Evolutionary conservation across 2,329 filamentous ascomycete species (phyloP).

Genomic region (Ramularia collo-cygni): DNA sequence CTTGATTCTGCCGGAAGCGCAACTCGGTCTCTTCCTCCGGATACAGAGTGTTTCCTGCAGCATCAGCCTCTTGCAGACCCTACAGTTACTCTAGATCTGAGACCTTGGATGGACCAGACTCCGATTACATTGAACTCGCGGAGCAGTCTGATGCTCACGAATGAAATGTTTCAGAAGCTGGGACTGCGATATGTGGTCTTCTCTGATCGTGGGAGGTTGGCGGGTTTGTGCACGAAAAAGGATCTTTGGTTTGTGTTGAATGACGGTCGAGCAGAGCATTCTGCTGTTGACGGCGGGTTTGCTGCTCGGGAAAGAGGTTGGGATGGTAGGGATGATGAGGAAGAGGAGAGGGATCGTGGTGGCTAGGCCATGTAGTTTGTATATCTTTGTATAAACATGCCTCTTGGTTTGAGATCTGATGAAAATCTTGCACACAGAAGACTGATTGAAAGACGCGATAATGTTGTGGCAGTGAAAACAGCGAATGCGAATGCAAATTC

Average conservation of each 20-base stretch:
- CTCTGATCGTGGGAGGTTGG: conserved; percentile 69
- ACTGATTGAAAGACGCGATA: no score
- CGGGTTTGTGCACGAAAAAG: conserved; percentile 91
- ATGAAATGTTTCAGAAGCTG: conserved; percentile 90
- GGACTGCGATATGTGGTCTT: conserved; percentile 88
- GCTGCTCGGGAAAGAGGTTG: no score
- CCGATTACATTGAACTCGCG: conserved; percentile 80
- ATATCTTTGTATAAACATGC: no score
- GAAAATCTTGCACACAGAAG: no score
- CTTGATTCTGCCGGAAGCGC: conserved; percentile 55
- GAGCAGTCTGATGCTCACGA: conserved; percentile 72
- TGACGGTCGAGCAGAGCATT: conserved; percentile 48
- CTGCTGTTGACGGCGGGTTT: neutral
- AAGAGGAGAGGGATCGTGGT: no score
- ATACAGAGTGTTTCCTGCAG: conserved; percentile 76
- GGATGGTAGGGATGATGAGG: no score
- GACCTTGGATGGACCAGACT: conserved; percentile 98
- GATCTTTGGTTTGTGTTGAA: conserved; percentile 93
- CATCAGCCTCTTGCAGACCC: conserved; percentile 78
- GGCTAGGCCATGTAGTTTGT: no score
- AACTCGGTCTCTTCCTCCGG: conserved; percentile 53
- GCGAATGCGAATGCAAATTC: no score
- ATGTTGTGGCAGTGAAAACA: no score
- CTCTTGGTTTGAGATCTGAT: no score
- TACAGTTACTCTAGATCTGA: conserved; percentile 70